Percentiles rank a stretch among this genome's conserved stretches.
phyloP scores from a whole-genome alignment of 1,284 basidiomycete species.

The Ganoderma leucocontextum region DNA sequence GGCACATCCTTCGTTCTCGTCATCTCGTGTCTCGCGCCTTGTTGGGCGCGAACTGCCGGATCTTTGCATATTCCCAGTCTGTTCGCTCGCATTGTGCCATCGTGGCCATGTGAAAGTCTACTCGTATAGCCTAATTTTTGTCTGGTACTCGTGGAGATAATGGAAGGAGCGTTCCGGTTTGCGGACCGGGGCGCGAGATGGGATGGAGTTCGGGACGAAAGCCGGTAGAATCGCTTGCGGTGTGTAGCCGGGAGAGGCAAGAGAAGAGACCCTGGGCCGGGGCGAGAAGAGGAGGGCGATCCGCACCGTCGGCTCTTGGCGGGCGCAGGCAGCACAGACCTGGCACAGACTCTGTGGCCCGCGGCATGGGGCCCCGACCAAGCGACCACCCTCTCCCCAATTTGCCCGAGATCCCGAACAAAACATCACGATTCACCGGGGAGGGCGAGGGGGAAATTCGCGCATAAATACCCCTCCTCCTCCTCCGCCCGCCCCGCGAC shows the following conservation, averaged over 20 bases:
- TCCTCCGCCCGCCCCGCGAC: conserved; percentile 4
- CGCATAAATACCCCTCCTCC: conserved; percentile 16
- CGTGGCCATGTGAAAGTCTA: conserved; percentile 12
- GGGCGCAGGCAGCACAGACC: conserved; percentile 5
- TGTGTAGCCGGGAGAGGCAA: background rate
- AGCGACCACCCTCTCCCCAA: conserved; percentile 11
- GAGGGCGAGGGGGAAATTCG: conserved; percentile 3
- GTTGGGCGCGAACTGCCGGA: background rate
- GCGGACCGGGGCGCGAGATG: conserved; percentile 11
- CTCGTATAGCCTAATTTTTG: conserved; percentile 23
- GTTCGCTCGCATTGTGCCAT: background rate
- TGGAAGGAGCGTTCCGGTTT: conserved; percentile 7
- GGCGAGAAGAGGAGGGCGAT: conserved; percentile 1
- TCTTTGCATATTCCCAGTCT: background rate
- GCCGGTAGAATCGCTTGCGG: background rate
- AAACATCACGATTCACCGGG: conserved; percentile 20
- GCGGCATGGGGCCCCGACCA: conserved; percentile 17
- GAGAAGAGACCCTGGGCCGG: background rate
- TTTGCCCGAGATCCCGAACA: conserved; percentile 17
- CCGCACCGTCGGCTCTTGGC: conserved; percentile 8
- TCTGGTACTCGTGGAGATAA: conserved; percentile 10
- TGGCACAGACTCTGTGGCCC: conserved; percentile 3
- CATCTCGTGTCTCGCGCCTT: background rate
- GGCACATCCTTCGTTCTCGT: background rate
- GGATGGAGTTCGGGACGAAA: conserved; percentile 1